Evolutionary conservation across 2,329 filamentous ascomycete species (phyloP).

Genomic region (Aschersonia sp.): DNA sequence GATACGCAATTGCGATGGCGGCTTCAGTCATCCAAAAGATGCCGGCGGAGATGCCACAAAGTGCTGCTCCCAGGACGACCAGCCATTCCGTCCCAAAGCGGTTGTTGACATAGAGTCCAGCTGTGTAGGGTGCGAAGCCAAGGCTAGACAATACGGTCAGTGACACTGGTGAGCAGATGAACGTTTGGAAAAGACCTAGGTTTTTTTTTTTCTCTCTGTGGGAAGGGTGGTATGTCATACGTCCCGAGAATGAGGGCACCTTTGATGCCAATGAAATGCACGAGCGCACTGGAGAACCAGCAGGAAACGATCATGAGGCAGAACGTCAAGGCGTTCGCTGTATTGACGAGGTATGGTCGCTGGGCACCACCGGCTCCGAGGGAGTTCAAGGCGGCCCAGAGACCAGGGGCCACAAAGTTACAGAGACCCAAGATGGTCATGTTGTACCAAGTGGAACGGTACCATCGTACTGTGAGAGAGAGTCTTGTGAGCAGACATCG

Average conservation of each 20-base stretch:
- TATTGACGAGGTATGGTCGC: conserved; percentile 52
- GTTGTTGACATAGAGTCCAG: conserved; percentile 59
- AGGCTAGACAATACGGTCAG: conserved; percentile 12
- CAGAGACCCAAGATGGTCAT: conserved; percentile 57
- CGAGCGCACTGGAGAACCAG: conserved; percentile 47
- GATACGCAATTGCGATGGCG: conserved; percentile 58
- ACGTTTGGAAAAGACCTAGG: neutral
- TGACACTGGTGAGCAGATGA: neutral
- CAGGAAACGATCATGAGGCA: conserved; percentile 61
- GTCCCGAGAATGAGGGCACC: conserved; percentile 58
- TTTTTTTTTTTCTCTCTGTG: neutral
- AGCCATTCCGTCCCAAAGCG: conserved; percentile 57
- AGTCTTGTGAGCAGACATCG: neutral
- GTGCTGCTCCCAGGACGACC: conserved; percentile 49
- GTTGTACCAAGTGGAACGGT: conserved; percentile 60
- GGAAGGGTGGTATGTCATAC: conserved; percentile 16
- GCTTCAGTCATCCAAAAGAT: conserved; percentile 67
- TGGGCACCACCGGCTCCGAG: conserved; percentile 55
- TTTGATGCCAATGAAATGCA: conserved; percentile 57
- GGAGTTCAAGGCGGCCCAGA: conserved; percentile 62
- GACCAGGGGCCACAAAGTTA: conserved; percentile 56
- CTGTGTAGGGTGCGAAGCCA: conserved; percentile 58
- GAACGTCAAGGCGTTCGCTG: conserved; percentile 58
- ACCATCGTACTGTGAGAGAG: conserved; percentile 41
- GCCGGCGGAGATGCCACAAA: conserved; percentile 57